A percentile compares a stretch with the other conserved stretches of the same genome.
These are phyloP conservation scores for Fusarium pilosicola DNA, from an alignment of 2,329 filamentous ascomycete species.

Conservation along the genomic window DNA sequence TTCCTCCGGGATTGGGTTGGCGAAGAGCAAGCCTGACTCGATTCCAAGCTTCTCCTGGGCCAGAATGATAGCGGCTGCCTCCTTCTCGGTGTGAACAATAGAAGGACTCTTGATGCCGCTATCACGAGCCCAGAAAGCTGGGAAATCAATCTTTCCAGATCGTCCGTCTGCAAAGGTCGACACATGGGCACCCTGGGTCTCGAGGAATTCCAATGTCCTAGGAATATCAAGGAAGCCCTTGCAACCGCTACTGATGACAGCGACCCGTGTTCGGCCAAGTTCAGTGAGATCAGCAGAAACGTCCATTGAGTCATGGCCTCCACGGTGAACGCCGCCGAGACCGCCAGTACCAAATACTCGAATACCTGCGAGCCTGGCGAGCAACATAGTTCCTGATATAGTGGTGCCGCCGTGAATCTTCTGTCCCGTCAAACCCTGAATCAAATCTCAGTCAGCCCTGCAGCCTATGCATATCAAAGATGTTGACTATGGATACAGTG, in stretches of 20 bases:
- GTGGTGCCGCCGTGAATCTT: conserved; percentile 90
- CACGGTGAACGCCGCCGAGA: conserved; percentile 92
- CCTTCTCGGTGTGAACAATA: conserved; percentile 76
- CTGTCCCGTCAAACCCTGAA: conserved; percentile 54
- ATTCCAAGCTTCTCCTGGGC: conserved; percentile 79
- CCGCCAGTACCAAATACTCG: conserved; percentile 94
- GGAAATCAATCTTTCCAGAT: conserved; percentile 79
- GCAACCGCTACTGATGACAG: conserved; percentile 89
- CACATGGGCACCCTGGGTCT: conserved; percentile 80
- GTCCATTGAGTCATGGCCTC: conserved; percentile 87
- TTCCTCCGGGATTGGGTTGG: conserved; percentile 83
- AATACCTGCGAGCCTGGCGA: conserved; percentile 88
- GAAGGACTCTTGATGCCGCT: conserved; percentile 84
- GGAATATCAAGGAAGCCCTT: conserved; percentile 97
- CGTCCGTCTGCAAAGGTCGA: conserved; percentile 90
- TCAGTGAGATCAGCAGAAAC: conserved; percentile 96
- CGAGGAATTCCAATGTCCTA: conserved; percentile 82
- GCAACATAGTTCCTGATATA: conserved; percentile 90
- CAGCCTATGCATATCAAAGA: not conserved
- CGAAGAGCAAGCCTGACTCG: conserved; percentile 84
- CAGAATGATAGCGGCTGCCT: conserved; percentile 89
- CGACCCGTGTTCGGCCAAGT: conserved; percentile 86
- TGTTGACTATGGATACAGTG: not conserved
- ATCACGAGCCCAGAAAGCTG: conserved; percentile 91
- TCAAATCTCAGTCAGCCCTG: conserved; percentile 14